phyloP scores from a whole-genome alignment of 177 flowering plant genomes.

The Telopea speciosissima region DNA sequence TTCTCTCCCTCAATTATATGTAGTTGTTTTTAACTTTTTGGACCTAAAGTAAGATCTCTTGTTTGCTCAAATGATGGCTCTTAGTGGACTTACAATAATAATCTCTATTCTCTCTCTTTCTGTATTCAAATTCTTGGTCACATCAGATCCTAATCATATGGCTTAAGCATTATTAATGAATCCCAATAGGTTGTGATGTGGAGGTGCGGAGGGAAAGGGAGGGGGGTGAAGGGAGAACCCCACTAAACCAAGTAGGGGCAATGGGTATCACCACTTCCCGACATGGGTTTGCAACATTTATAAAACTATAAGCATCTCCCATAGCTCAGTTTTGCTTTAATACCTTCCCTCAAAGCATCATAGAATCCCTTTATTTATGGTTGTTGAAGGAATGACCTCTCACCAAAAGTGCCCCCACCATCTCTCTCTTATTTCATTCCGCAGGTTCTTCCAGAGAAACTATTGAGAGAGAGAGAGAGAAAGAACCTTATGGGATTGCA shows the following conservation, averaged over 20 bases:
- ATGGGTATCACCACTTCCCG: conserved; percentile 29
- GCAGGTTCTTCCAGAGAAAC: no score
- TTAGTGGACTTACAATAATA: no score
- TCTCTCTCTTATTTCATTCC: no score
- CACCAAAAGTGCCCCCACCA: no score
- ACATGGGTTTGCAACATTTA: conserved; percentile 26
- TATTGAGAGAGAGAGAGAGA: no score
- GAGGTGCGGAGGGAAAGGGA: no score
- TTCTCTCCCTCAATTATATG: no score
- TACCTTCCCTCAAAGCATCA: conserved; percentile 23
- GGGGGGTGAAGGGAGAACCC: conserved; percentile 8
- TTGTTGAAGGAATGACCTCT: conserved; percentile 30
- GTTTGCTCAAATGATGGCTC: no score
- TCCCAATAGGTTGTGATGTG: conserved; percentile 3
- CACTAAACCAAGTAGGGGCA: conserved; percentile 21
- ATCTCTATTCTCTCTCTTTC: background rate
- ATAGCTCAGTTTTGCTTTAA: conserved; percentile 1
- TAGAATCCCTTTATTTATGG: conserved; percentile 24
- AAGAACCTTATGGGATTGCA: conserved; percentile 26
- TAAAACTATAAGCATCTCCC: conserved; percentile 18
- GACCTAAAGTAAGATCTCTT: no score
- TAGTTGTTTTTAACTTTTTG: no score
- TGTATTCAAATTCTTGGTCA: conserved; percentile 2
- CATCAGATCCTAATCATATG: background rate
- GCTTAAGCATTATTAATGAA: background rate